Conservation (phyloP, 805 yeast genomes). For the Cyberlindnera mycetangii region DNA sequence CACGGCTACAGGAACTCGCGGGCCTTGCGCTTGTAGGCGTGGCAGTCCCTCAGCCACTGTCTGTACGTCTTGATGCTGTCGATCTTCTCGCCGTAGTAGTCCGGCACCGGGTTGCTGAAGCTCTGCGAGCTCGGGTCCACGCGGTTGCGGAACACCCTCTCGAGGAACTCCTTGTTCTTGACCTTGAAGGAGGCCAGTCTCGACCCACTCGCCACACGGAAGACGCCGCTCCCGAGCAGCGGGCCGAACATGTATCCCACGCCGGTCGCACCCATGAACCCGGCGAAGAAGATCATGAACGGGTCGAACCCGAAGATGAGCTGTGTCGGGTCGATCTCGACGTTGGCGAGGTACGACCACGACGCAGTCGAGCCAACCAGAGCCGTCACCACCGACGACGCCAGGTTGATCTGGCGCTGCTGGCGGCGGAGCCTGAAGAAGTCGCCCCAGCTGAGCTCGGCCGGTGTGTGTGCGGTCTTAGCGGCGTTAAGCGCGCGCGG, state of each 20-base stretch:
- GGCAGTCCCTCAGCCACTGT: slow-evolving; percentile 95
- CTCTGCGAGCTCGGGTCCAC: slow-evolving; percentile 92
- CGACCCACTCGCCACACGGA: slow-evolving; percentile 51
- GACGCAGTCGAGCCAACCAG: slow-evolving; percentile 62
- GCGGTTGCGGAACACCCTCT: slow-evolving; percentile 70
- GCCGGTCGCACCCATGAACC: slow-evolving; percentile 66
- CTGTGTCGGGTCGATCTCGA: slow-evolving; percentile 86
- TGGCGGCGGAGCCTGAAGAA: slow-evolving; percentile 74
- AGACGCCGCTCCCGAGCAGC: slow-evolving; percentile 65
- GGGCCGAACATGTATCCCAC: slow-evolving; percentile 86
- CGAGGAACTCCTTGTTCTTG: slow-evolving; percentile 73
- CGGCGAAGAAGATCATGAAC: slow-evolving; percentile 74
- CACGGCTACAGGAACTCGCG: slow-evolving; percentile 57
- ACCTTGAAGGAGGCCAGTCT: slow-evolving; percentile 44
- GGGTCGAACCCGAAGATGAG: slow-evolving; percentile 87
- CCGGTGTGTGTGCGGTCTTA: slow-evolving; percentile 1
- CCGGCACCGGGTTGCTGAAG: slow-evolving; percentile 95
- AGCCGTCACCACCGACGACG: slow-evolving; percentile 67
- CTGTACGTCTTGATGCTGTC: slow-evolving; percentile 82
- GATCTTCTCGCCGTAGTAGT: slow-evolving; percentile 95
- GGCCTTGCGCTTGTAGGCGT: slow-evolving; percentile 82
- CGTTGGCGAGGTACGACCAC: slow-evolving; percentile 72
- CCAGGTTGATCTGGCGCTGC: slow-evolving; percentile 66
- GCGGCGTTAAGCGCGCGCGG: slow-evolving; percentile 6
- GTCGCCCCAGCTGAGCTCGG: slow-evolving; percentile 61